Percentiles rank a stretch among this genome's conserved stretches.
phyloP scores from a whole-genome alignment of 148 eudicot species.

The Camellia sinensis region DNA sequence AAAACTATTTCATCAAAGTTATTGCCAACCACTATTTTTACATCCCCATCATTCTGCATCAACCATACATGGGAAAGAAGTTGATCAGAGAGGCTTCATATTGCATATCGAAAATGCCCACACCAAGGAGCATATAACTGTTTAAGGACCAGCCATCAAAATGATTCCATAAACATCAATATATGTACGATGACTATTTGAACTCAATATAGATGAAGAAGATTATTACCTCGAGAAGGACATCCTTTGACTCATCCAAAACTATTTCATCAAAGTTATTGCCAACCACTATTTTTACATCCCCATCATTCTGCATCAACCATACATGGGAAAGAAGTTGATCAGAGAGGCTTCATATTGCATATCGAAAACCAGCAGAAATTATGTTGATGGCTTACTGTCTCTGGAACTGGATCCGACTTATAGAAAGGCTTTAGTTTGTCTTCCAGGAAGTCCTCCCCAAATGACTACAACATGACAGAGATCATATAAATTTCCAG shows the following conservation, averaged over 20 bases:
- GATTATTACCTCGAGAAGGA: constrained; percentile 53
- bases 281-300: constrained; percentile 82
- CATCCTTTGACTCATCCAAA: constrained; percentile 63
- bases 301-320: constrained; percentile 61
- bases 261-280: constrained; percentile 72
- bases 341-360: background rate
- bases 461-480: constrained; percentile 53
- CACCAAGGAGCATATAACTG: constrained; percentile 14
- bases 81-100: background rate
- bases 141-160: background rate
- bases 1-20: constrained; percentile 70
- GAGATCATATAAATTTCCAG: background rate
- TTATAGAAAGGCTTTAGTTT: constrained; percentile 81
- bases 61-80: constrained; percentile 7
- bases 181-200: too few species aligned
- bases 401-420: constrained; percentile 89
- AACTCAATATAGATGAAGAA: background rate
- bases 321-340: constrained; percentile 10
- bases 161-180: background rate
- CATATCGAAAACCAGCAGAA: background rate
- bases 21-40: constrained; percentile 77
- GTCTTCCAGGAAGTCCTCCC: constrained; percentile 66
- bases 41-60: constrained; percentile 72
- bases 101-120: constrained; percentile 21
- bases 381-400: constrained; percentile 38